Conservation (phyloP, 2,329 filamentous ascomycete species). For the Capronia americana region DNA sequence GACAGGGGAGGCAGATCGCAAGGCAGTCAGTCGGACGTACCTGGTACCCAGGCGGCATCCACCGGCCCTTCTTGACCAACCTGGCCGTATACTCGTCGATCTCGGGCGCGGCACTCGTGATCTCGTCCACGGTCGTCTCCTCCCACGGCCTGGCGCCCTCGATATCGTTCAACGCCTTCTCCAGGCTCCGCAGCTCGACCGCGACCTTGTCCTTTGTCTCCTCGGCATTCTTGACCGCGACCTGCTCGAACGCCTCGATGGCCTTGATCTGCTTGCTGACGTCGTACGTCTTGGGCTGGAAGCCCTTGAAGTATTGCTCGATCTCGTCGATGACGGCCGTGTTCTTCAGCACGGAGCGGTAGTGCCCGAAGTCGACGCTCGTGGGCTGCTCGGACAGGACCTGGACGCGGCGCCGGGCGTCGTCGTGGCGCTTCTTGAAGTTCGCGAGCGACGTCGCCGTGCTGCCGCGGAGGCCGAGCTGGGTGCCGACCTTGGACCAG, state of each 20-base stretch:
- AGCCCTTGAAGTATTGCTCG: slow-evolving; percentile 89
- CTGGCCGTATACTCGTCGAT: slow-evolving; percentile 96
- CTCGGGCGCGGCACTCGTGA: slow-evolving; percentile 89
- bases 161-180: slow-evolving; percentile 96
- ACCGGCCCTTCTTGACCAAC: slow-evolving; percentile 97
- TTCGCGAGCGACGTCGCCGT: slow-evolving; percentile 88
- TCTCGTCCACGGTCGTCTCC: slow-evolving; percentile 96
- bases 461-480: slow-evolving; percentile 94
- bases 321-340: slow-evolving; percentile 93
- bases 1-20: background rate
- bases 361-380: slow-evolving; percentile 89
- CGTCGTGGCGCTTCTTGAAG: slow-evolving; percentile 99
- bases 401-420: slow-evolving; percentile 92
- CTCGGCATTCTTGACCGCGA: slow-evolving; percentile 96
- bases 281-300: slow-evolving; percentile 94
- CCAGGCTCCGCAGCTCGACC: slow-evolving; percentile 88
- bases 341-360: slow-evolving; percentile 95
- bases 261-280: slow-evolving; percentile 93
- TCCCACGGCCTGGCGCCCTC: slow-evolving; percentile 95
- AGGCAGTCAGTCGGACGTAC: slow-evolving; percentile 67
- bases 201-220: slow-evolving; percentile 96
- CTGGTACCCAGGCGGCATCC: slow-evolving; percentile 99
- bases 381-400: slow-evolving; percentile 82
- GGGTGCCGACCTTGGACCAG: slow-evolving; percentile 93
- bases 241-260: slow-evolving; percentile 96